Percentiles rank a stretch among this genome's conserved stretches.
Conservation (phyloP, 805 yeast genomes). For the Danielia reshetovae region DNA sequence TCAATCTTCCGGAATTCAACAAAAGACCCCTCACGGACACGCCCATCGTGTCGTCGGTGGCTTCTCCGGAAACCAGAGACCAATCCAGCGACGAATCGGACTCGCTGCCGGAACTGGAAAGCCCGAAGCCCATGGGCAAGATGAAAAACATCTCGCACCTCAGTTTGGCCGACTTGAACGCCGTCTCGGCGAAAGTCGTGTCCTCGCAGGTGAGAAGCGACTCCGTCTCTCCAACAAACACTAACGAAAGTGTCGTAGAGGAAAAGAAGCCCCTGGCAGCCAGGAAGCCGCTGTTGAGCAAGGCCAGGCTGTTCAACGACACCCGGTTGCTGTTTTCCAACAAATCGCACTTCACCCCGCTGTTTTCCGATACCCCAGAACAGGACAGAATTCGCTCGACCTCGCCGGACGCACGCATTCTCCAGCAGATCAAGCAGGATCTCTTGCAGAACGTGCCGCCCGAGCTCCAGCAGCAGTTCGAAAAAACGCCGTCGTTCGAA, state of each 20-base stretch:
- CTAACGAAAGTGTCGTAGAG: slow-evolving; percentile 2
- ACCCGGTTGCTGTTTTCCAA: background rate
- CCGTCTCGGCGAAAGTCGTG: slow-evolving; percentile 10
- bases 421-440: slow-evolving; percentile 25
- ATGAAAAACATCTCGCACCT: slow-evolving; percentile 37
- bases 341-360: background rate
- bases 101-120: background rate
- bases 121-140: slow-evolving; percentile 5
- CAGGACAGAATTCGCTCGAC: background rate
- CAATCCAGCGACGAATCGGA: slow-evolving; percentile 18
- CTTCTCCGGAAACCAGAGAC: slow-evolving; percentile 46
- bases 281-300: background rate
- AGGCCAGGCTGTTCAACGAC: background rate
- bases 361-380: background rate
- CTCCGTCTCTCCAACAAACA: slow-evolving; percentile 20
- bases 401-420: slow-evolving; percentile 13
- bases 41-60: slow-evolving; percentile 55
- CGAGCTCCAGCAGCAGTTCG: slow-evolving; percentile 33
- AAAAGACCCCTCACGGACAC: slow-evolving; percentile 74
- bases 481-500: slow-evolving; percentile 40
- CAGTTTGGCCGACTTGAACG: slow-evolving; percentile 31
- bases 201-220: slow-evolving; percentile 7
- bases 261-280: no score
- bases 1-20: slow-evolving; percentile 53
- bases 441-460: slow-evolving; percentile 31